Evolutionary conservation across 768 basidiomycete species (phyloP).

Genomic region (Lactarius evosmus): DNA sequence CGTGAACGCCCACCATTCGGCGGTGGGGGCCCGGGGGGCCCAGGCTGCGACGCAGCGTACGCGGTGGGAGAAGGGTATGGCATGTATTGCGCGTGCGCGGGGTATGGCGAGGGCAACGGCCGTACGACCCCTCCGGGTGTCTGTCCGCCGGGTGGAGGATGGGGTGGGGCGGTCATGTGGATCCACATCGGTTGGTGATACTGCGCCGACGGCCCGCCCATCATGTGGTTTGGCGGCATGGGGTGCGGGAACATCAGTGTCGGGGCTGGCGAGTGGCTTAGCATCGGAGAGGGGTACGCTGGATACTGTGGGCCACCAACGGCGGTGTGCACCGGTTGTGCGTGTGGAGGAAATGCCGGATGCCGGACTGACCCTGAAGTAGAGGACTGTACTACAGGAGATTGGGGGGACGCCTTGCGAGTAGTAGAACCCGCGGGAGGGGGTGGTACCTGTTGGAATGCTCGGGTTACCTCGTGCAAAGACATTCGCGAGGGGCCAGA

Average conservation of each 20-base stretch:
- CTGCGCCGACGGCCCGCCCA: slow-evolving; percentile 59
- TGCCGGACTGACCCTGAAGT: slow-evolving; percentile 17
- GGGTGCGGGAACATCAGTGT: slow-evolving; percentile 61
- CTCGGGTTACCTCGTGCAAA: slow-evolving; percentile 75
- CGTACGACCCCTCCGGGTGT: slow-evolving; percentile 53
- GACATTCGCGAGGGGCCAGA: slow-evolving; percentile 66
- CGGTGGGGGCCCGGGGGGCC: slow-evolving; percentile 40
- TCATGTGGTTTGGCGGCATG: slow-evolving; percentile 56
- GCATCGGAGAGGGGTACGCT: slow-evolving; percentile 64
- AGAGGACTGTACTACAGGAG: slow-evolving; percentile 33
- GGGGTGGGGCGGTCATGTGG: slow-evolving; percentile 47
- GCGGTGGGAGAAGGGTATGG: slow-evolving; percentile 56
- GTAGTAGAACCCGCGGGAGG: slow-evolving; percentile 48
- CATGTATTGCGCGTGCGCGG: slow-evolving; percentile 50
- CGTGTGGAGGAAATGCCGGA: slow-evolving; percentile 27
- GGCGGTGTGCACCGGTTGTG: slow-evolving; percentile 13
- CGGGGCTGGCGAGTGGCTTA: slow-evolving; percentile 68
- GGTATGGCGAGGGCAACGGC: slow-evolving; percentile 59
- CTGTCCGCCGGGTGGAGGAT: slow-evolving; percentile 42
- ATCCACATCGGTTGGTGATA: slow-evolving; percentile 65
- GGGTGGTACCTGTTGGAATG: slow-evolving; percentile 82
- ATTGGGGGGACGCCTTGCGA: slow-evolving; percentile 47
- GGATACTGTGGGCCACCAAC: slow-evolving; percentile 44
- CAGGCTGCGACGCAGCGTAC: slow-evolving; percentile 43
- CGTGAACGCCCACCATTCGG: slow-evolving; percentile 41